Conservation (phyloP, 768 basidiomycete species). For the Rhodocollybia butyracea region DNA sequence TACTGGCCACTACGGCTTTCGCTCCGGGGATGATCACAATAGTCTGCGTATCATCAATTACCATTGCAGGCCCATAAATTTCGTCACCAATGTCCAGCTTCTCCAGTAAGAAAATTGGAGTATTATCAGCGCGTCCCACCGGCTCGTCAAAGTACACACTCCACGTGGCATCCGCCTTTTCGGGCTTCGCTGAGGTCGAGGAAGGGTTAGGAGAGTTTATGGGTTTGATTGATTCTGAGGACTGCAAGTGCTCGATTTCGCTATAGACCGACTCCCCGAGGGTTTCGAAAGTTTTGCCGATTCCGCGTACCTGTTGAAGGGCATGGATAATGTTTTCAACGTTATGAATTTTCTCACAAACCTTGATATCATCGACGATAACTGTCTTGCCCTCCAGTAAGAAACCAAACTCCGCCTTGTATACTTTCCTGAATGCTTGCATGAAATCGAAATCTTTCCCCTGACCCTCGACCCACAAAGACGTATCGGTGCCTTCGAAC, state of each 20-base stretch:
- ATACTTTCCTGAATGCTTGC: conserved; percentile 72
- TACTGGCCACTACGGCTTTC: conserved; percentile 57
- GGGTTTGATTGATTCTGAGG: neutral
- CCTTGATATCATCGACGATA: conserved; percentile 91
- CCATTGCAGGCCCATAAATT: conserved; percentile 85
- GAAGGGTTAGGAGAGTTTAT: neutral
- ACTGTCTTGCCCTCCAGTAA: conserved; percentile 78
- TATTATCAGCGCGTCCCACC: conserved; percentile 69
- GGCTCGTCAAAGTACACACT: conserved; percentile 79
- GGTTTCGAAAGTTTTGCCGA: conserved; percentile 85
- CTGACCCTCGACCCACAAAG: conserved; percentile 69
- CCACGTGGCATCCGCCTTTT: conserved; percentile 48
- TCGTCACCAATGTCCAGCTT: conserved; percentile 65
- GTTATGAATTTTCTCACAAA: conserved; percentile 17
- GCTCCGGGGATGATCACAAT: conserved; percentile 82
- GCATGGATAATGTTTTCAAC: neutral
- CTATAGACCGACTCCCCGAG: conserved; percentile 77
- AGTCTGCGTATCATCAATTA: conserved; percentile 94
- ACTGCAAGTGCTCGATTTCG: conserved; percentile 53
- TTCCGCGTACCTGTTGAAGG: conserved; percentile 66
- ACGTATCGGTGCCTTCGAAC: conserved; percentile 91
- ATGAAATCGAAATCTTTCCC: conserved; percentile 72
- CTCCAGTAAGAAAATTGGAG: conserved; percentile 76
- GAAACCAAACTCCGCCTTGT: conserved; percentile 91
- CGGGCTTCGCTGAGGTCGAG: conserved; percentile 12